Evolutionary conservation across 2,329 filamentous ascomycete species (phyloP).

Genomic region (Epichloe sibirici): DNA sequence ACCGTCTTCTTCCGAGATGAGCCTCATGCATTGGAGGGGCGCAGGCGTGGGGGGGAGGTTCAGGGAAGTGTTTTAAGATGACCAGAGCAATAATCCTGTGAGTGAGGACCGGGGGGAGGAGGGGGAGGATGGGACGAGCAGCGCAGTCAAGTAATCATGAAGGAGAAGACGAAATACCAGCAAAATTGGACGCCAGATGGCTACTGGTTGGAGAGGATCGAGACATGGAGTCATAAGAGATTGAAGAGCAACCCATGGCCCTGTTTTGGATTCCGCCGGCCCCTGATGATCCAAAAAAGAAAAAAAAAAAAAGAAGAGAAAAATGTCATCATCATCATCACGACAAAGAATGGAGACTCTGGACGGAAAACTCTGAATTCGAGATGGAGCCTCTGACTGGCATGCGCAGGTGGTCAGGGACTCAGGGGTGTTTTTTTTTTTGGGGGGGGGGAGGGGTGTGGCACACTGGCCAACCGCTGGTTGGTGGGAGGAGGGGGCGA

Average conservation of each 20-base stretch:
- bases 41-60: neutral
- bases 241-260: neutral
- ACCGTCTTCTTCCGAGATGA: no score
- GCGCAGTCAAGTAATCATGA: neutral
- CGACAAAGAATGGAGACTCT: no score
- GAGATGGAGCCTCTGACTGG: neutral
- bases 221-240: no score
- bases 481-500: no score
- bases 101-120: neutral
- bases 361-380: no score
- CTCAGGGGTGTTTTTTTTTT: no score
- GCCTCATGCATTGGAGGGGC: no score
- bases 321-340: no score
- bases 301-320: no score
- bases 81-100: neutral
- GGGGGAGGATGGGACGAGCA: neutral
- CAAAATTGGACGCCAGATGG: neutral
- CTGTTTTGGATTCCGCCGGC: neutral
- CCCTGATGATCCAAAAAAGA: neutral
- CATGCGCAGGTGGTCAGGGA: neutral
- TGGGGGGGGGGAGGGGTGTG: no score
- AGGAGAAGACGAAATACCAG: neutral
- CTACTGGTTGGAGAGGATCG: no score
- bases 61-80: neutral
- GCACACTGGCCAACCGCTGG: no score